Evolutionary conservation across 352 stramenopile genomes (phyloP).

Genomic region (Pythium brassicae): DNA sequence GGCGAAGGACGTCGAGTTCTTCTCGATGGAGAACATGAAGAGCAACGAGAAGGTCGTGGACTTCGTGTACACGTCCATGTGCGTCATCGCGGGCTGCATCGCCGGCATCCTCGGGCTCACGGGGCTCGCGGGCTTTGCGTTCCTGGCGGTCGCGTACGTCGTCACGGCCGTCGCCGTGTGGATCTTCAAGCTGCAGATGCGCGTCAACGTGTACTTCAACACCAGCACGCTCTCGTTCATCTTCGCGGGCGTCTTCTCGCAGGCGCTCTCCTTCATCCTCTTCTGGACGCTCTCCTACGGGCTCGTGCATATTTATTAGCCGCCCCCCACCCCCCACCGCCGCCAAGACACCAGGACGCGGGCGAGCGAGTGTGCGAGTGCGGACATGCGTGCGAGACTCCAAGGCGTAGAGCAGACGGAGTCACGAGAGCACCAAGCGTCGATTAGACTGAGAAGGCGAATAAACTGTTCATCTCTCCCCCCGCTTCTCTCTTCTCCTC

Average conservation of each 20-base stretch:
- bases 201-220: slow-evolving; percentile 83
- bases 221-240: slow-evolving; percentile 61
- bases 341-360: neutral
- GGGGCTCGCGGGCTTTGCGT: slow-evolving; percentile 67
- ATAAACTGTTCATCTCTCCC: too few species aligned
- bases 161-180: slow-evolving; percentile 60
- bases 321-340: too few species aligned
- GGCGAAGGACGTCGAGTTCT: slow-evolving; percentile 79
- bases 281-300: slow-evolving; percentile 88
- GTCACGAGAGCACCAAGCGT: too few species aligned
- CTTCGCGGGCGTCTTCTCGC: slow-evolving; percentile 65
- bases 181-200: slow-evolving; percentile 68
- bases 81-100: slow-evolving; percentile 76
- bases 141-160: slow-evolving; percentile 62
- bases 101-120: slow-evolving; percentile 78
- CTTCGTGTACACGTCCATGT: slow-evolving; percentile 82
- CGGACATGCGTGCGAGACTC: too few species aligned
- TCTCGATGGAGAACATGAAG: slow-evolving; percentile 86
- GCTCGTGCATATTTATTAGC: slow-evolving; percentile 89
- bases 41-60: slow-evolving; percentile 76
- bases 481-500: too few species aligned
- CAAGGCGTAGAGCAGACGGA: too few species aligned
- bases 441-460: too few species aligned
- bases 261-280: slow-evolving; percentile 83
- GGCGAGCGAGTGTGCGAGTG: neutral